phyloP scores from a whole-genome alignment of 2,329 filamentous ascomycete species.

The Botrytis squamosa region DNA sequence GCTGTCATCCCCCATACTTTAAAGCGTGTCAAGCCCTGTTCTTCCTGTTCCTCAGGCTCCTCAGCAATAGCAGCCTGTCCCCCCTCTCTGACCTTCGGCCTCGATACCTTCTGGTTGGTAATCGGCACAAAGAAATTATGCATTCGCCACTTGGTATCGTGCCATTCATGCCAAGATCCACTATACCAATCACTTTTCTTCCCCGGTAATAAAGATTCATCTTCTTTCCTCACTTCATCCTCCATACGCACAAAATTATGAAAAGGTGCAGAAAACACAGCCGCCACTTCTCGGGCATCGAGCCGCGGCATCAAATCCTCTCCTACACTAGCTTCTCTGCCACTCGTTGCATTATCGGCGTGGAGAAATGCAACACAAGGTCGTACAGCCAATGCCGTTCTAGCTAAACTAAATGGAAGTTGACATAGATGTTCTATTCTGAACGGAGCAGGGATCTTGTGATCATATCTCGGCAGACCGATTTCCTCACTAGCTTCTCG shows the following conservation, averaged over 20 bases:
- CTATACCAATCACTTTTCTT: slow-evolving; percentile 68
- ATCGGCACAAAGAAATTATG: slow-evolving; percentile 92
- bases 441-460: slow-evolving; percentile 72
- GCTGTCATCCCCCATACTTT: slow-evolving; percentile 96
- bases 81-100: slow-evolving; percentile 47
- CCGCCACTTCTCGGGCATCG: slow-evolving; percentile 87
- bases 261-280: slow-evolving; percentile 88
- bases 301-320: slow-evolving; percentile 74
- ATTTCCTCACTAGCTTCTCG: slow-evolving; percentile 94
- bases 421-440: slow-evolving; percentile 83
- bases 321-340: slow-evolving; percentile 52
- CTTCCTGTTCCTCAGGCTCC: slow-evolving; percentile 49
- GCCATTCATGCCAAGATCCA: slow-evolving; percentile 77
- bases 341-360: slow-evolving; percentile 49
- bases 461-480: slow-evolving; percentile 72
- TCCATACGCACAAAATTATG: slow-evolving; percentile 70
- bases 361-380: slow-evolving; percentile 79
- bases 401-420: slow-evolving; percentile 72
- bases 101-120: slow-evolving; percentile 65
- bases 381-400: slow-evolving; percentile 70
- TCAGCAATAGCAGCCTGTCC: slow-evolving; percentile 47
- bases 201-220: slow-evolving; percentile 29
- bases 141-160: slow-evolving; percentile 75
- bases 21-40: slow-evolving; percentile 56
- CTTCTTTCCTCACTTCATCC: slow-evolving; percentile 52